phyloP scores from a whole-genome alignment of 441 rosid species.

The Sinapis alba region DNA sequence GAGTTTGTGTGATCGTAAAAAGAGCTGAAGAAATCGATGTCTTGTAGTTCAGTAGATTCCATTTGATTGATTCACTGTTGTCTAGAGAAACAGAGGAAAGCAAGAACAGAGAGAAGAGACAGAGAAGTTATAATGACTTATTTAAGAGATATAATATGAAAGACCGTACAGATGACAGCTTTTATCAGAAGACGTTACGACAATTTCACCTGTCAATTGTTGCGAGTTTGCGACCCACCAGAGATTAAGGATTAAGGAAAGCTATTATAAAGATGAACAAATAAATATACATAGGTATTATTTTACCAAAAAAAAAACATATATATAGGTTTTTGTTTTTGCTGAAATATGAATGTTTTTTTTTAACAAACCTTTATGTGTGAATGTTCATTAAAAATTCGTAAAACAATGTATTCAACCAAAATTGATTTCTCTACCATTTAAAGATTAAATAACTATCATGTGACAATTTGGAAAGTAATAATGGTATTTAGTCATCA shows the following conservation, averaged over 20 bases:
- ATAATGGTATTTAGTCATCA: background rate
- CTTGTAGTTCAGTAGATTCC: constrained; percentile 36
- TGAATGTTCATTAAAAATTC: background rate
- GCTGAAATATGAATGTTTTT: constrained; percentile 6
- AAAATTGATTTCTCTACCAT: background rate
- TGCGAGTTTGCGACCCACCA: constrained; percentile 35
- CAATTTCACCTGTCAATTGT: constrained; percentile 41
- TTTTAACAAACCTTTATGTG: constrained; percentile 14
- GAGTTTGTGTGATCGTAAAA: constrained; percentile 12
- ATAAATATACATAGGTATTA: background rate
- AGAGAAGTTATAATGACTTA: constrained; percentile 9
- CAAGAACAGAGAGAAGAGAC: background rate
- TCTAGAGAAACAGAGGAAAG: background rate
- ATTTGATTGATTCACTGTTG: constrained; percentile 21
- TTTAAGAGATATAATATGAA: constrained; percentile 9
- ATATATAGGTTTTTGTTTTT: too few relatives aligned
- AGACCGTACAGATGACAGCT: constrained; percentile 23
- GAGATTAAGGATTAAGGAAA: constrained; percentile 29
- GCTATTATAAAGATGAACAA: background rate
- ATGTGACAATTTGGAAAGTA: background rate
- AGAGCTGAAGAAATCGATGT: constrained; percentile 26
- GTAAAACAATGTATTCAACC: constrained; percentile 11
- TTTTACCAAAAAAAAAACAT: background rate
- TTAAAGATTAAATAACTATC: background rate
- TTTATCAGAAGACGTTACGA: constrained; percentile 34